Percentiles rank a stretch among this genome's conserved stretches.
Evolutionary conservation across 768 basidiomycete genomes (phyloP).

Genomic region (Podaxis sp.): DNA sequence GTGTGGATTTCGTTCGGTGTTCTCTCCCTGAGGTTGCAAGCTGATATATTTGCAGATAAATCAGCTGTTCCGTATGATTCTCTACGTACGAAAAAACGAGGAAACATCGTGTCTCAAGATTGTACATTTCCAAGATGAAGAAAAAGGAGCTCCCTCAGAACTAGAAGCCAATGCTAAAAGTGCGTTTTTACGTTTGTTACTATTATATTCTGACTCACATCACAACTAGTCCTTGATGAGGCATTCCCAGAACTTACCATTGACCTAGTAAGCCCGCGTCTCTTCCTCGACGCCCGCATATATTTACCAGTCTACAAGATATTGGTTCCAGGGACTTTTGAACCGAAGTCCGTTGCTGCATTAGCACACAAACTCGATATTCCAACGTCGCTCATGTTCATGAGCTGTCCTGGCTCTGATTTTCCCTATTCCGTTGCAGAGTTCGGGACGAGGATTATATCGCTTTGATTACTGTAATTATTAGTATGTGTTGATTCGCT

Average conservation of each 20-base stretch:
- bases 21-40: not conserved
- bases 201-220: not conserved
- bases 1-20: slow-evolving; percentile 30
- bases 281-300: not conserved
- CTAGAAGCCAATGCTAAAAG: slow-evolving; percentile 71
- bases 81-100: slow-evolving; percentile 68
- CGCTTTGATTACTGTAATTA: slow-evolving; percentile 7
- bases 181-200: slow-evolving; percentile 22
- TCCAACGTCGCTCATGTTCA: slow-evolving; percentile 58
- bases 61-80: slow-evolving; percentile 57
- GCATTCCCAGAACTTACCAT: slow-evolving; percentile 65
- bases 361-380: slow-evolving; percentile 48
- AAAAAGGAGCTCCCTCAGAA: slow-evolving; percentile 59
- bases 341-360: slow-evolving; percentile 44
- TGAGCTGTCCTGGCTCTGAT: slow-evolving; percentile 52
- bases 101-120: slow-evolving; percentile 69
- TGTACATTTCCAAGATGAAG: slow-evolving; percentile 59
- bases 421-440: slow-evolving; percentile 45
- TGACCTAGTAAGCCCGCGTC: slow-evolving; percentile 42
- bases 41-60: slow-evolving; percentile 48
- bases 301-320: slow-evolving; percentile 29
- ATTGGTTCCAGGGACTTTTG: slow-evolving; percentile 42
- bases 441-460: slow-evolving; percentile 51
- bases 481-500: not conserved
- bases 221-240: slow-evolving; percentile 48